Conservation (phyloP, 805 yeast genomes). For the Groenewaldozyma salmanticensis region DNA sequence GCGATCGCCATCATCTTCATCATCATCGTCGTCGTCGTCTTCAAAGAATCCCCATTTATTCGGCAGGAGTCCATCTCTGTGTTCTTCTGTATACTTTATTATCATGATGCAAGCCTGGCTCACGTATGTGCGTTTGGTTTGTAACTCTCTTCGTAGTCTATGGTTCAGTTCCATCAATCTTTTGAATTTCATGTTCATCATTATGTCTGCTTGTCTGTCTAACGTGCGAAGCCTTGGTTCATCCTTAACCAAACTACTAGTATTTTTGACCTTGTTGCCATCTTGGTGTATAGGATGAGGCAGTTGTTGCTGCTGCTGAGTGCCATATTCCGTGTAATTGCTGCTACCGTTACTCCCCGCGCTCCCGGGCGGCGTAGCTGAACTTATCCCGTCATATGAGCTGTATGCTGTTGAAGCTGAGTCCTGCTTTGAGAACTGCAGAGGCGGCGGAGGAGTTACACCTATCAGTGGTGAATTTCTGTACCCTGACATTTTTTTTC, state of each 20-base stretch:
- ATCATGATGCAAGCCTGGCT: conserved; percentile 12
- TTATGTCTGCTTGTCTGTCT: conserved; percentile 9
- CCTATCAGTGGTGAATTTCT: too few species aligned
- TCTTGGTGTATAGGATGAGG: too few species aligned
- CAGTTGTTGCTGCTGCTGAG: too few species aligned
- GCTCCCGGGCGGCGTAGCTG: too few species aligned
- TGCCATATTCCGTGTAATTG: too few species aligned
- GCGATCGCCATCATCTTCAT: not conserved
- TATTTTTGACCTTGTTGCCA: too few species aligned
- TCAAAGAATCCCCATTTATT: conserved; percentile 7
- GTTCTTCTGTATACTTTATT: conserved; percentile 7
- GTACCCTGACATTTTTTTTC: too few species aligned
- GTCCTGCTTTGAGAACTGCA: too few species aligned
- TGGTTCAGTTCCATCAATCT: conserved; percentile 12
- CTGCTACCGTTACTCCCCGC: too few species aligned
- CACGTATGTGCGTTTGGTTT: conserved; percentile 10
- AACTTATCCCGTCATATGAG: too few species aligned
- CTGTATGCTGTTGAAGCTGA: too few species aligned
- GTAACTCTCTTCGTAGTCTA: conserved; percentile 11
- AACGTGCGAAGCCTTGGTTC: not conserved
- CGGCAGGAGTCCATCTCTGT: conserved; percentile 10
- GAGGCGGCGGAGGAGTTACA: too few species aligned
- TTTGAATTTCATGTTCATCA: conserved; percentile 9
- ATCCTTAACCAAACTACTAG: conserved; percentile 42
- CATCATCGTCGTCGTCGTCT: conserved; percentile 9